Base-by-base conservation (phyloP, 2,329 filamentous ascomycete species). In the Cladorrhinum sp. region DNA sequence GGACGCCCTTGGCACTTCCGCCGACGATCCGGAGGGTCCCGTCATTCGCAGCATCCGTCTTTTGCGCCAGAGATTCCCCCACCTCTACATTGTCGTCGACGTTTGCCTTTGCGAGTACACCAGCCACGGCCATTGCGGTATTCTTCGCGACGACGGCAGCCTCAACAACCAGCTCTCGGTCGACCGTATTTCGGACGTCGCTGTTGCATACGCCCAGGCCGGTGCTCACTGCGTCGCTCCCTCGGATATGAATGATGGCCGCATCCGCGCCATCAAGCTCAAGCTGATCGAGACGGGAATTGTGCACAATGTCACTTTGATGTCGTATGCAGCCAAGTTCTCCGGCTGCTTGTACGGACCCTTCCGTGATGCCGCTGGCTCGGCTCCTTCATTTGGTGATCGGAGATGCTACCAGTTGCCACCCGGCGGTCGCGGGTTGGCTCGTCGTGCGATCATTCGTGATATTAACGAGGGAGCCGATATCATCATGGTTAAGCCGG, bases 31-130 rank as follows among this genome's bases (percentile, higher is more conserved):
- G 36, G 83, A 91, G 66, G 95, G 95, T 39, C 95, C 95, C 18
- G 95, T 98, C 56, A 96, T 98, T 69, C 86, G 87, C 70, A 84
- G 86, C 53, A 97, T 98, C 72, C 89, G 89, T 55, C 83, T 97
- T 28, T 82, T 99, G 60, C 89, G 92, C 68, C 85, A 90, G 66
- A 83, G 87, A 42, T 98, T 97, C 76, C 95, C 95, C 1, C 87
- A 92, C 64, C 84, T 99, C 62, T 98, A 96, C 79, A 91, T 99
- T 69, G 88, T 89, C 67, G 87, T 89, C 62, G 95, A 99, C 73
- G 95, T 99, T 61, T 98, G 95, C 73, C 88, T 99, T 7, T 99
- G 95, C 83, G 95, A 99, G 77, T 99, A 99, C 79, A 99, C 95
- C 0, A 95, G 91, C 6, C 95, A 99, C 75, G 95, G 95, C 50